phyloP scores from a whole-genome alignment of 768 basidiomycete genomes.

The Suillus spraguei region DNA sequence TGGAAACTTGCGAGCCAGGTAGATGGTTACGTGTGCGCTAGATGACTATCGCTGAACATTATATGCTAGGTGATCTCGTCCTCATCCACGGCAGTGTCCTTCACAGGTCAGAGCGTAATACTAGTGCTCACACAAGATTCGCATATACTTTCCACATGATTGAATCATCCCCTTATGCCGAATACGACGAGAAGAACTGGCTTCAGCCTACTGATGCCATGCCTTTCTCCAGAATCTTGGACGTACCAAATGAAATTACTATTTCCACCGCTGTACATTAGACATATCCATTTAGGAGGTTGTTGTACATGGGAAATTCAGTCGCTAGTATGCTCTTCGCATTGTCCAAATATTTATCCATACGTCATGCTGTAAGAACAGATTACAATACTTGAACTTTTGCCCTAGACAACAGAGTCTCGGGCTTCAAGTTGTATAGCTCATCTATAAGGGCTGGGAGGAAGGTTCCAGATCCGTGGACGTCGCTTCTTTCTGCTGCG shows the following conservation, averaged over 20 bases:
- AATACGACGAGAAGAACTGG: slow-evolving; percentile 94
- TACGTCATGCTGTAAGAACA: background rate
- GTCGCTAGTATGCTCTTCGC: background rate
- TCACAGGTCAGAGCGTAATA: slow-evolving; percentile 91
- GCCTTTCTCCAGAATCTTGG: slow-evolving; percentile 74
- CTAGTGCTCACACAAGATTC: slow-evolving; percentile 75
- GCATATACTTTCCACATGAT: slow-evolving; percentile 99
- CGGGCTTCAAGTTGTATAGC: slow-evolving; percentile 46
- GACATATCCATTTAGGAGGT: background rate
- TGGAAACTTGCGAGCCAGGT: slow-evolving; percentile 80
- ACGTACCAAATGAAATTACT: slow-evolving; percentile 20
- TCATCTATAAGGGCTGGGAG: slow-evolving; percentile 67
- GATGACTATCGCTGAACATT: background rate
- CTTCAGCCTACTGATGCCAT: slow-evolving; percentile 82
- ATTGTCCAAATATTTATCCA: background rate
- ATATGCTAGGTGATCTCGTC: slow-evolving; percentile 71
- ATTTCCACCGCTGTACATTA: slow-evolving; percentile 8
- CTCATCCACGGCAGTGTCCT: slow-evolving; percentile 92
- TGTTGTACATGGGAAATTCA: background rate
- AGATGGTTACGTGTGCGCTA: slow-evolving; percentile 4
- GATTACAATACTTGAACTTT: slow-evolving; percentile 29
- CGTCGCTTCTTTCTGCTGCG: slow-evolving; percentile 53
- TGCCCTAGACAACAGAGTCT: slow-evolving; percentile 31
- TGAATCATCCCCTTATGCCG: slow-evolving; percentile 67
- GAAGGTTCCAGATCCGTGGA: slow-evolving; percentile 66